These are phyloP conservation scores for Ophiostoma triangulosporum DNA, from an alignment of 2,329 filamentous ascomycete species.

Conservation along the genomic window DNA sequence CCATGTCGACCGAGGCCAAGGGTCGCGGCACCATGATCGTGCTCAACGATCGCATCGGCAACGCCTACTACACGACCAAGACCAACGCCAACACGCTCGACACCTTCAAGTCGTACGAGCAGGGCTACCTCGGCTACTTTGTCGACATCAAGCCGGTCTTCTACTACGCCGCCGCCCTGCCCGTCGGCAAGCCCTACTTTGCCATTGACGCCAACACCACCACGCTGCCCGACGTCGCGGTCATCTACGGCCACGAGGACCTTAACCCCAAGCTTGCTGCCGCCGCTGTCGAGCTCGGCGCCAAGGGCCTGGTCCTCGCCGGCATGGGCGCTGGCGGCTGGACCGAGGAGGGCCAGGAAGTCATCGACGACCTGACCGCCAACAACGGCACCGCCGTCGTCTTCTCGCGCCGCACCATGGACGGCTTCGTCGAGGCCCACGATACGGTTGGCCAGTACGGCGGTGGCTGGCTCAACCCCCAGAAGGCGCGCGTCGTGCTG, in stretches of 20 bases:
- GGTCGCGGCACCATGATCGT: constrained; percentile 45
- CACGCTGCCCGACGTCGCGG: constrained; percentile 38
- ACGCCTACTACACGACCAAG: constrained; percentile 46
- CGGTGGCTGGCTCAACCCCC: constrained; percentile 1
- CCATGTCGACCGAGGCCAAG: constrained; percentile 29
- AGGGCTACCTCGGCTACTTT: constrained; percentile 43
- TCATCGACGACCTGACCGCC: background rate
- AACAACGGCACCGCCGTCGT: background rate
- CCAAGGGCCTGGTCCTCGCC: constrained; percentile 31
- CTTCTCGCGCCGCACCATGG: constrained; percentile 1
- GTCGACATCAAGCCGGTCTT: constrained; percentile 45
- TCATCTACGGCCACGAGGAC: constrained; percentile 39
- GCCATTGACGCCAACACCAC: constrained; percentile 22
- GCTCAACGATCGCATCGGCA: constrained; percentile 47
- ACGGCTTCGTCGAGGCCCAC: background rate
- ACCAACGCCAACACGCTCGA: constrained; percentile 49
- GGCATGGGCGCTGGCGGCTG: background rate
- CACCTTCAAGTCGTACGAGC: constrained; percentile 45
- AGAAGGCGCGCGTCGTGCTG: background rate
- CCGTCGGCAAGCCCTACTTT: constrained; percentile 32
- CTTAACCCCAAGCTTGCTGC: constrained; percentile 36
- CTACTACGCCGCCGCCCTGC: constrained; percentile 39
- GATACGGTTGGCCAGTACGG: background rate
- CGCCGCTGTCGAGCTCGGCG: constrained; percentile 44
- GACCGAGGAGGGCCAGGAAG: background rate